phyloP scores from a whole-genome alignment of 805 yeast genomes.

The Barnettozyma californica region DNA sequence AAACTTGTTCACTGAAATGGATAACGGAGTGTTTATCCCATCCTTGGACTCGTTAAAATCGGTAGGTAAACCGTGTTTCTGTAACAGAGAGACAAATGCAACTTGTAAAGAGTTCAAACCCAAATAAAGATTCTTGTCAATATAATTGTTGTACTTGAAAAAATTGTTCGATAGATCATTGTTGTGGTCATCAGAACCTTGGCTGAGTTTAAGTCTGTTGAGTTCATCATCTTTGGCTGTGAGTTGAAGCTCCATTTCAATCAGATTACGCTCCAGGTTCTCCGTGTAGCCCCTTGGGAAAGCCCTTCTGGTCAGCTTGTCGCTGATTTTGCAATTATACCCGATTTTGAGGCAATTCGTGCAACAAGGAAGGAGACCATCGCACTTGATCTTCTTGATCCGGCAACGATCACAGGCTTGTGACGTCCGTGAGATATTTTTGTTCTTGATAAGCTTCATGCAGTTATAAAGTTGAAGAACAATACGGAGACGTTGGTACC shows the following conservation, averaged over 20 bases:
- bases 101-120: constrained; percentile 24
- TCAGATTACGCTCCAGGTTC: constrained; percentile 58
- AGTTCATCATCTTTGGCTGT: constrained; percentile 35
- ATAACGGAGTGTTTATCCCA: constrained; percentile 14
- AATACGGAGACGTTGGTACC: background rate
- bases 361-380: constrained; percentile 64
- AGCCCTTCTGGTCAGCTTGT: constrained; percentile 68
- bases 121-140: constrained; percentile 20
- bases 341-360: constrained; percentile 61
- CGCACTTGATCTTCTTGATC: constrained; percentile 71
- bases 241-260: constrained; percentile 41
- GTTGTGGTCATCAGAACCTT: background rate
- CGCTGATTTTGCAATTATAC: constrained; percentile 66
- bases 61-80: constrained; percentile 13
- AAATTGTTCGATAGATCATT: constrained; percentile 17
- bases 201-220: constrained; percentile 29
- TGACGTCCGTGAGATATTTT: constrained; percentile 43
- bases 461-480: background rate
- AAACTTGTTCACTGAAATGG: constrained; percentile 20
- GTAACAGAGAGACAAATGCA: constrained; percentile 15
- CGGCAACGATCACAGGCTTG: constrained; percentile 84
- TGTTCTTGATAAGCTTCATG: constrained; percentile 24
- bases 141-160: constrained; percentile 22
- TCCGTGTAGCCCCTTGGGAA: constrained; percentile 82
- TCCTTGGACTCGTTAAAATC: constrained; percentile 27